Evolutionary conservation across 2,329 filamentous ascomycete genomes (phyloP).

Genomic region (Sclerotinia spermophila): DNA sequence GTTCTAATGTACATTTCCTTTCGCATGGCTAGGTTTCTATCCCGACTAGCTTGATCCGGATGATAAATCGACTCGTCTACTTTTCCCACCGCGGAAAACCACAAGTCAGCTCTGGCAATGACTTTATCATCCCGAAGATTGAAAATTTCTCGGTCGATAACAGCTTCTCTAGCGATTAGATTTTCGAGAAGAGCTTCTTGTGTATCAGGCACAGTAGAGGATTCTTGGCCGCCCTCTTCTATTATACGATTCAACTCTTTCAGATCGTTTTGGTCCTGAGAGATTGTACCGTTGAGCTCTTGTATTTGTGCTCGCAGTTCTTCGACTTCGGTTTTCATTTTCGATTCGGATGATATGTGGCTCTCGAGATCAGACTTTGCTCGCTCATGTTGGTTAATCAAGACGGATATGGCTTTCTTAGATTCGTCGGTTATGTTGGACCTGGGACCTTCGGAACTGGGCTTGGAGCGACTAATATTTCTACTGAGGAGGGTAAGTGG

Average conservation of each 20-base stretch:
- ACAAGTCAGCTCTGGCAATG: not conserved
- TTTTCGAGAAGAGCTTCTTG: not conserved
- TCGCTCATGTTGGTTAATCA: conserved; percentile 4
- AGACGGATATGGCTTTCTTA: not conserved
- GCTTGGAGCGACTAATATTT: not conserved
- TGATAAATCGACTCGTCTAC: conserved; percentile 1
- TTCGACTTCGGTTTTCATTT: not conserved
- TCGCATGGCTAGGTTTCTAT: not conserved
- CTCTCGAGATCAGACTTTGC: not conserved
- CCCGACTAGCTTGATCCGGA: not conserved
- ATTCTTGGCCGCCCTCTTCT: not conserved
- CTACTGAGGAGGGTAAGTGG: not conserved
- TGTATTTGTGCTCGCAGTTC: not conserved
- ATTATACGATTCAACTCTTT: not conserved
- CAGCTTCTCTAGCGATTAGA: not conserved
- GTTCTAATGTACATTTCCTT: not conserved
- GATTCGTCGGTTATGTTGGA: not conserved
- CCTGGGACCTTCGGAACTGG: no score
- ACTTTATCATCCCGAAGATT: not conserved
- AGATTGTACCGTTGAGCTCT: not conserved
- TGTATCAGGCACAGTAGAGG: not conserved
- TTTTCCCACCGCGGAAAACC: not conserved
- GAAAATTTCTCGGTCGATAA: not conserved
- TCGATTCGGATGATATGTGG: not conserved
- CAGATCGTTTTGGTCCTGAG: not conserved